Percentiles rank a stretch among this genome's conserved stretches.
These are phyloP conservation scores for Friedmanniomyces endolithicus DNA, from an alignment of 495 filamentous ascomycete species.

Conservation along the genomic window DNA sequence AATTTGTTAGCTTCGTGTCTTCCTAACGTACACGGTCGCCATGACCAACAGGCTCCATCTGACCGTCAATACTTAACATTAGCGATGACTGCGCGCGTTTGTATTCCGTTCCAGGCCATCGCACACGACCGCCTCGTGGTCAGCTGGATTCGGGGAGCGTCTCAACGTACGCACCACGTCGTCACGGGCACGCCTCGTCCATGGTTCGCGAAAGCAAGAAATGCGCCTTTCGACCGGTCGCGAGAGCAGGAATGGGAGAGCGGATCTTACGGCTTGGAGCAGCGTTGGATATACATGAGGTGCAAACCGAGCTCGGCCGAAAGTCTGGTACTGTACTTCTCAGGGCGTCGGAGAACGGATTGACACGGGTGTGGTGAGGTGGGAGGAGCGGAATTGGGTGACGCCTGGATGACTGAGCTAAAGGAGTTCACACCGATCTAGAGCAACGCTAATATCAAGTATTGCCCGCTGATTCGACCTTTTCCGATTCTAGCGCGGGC, in stretches of 20 bases:
- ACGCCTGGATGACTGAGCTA: background rate
- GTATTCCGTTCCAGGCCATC: constrained; percentile 3
- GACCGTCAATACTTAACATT: background rate
- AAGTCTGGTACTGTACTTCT: background rate
- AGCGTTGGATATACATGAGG: no score
- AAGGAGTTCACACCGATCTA: background rate
- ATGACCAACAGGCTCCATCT: background rate
- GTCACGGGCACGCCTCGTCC: background rate
- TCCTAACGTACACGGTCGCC: background rate
- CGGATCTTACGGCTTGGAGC: no score
- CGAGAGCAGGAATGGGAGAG: no score
- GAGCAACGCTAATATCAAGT: background rate
- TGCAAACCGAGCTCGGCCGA: no score
- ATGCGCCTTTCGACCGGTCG: no score
- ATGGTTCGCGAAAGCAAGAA: no score
- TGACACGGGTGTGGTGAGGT: background rate
- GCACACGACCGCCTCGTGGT: background rate
- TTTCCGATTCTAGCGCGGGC: background rate
- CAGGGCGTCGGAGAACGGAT: background rate
- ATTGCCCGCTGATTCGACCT: background rate
- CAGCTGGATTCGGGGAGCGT: background rate
- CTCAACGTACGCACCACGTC: background rate
- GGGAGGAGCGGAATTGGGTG: background rate
- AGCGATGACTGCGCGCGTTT: background rate
- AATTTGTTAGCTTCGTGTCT: background rate